phyloP scores from a whole-genome alignment of 768 basidiomycete genomes.

The Tulasnella sp. region DNA sequence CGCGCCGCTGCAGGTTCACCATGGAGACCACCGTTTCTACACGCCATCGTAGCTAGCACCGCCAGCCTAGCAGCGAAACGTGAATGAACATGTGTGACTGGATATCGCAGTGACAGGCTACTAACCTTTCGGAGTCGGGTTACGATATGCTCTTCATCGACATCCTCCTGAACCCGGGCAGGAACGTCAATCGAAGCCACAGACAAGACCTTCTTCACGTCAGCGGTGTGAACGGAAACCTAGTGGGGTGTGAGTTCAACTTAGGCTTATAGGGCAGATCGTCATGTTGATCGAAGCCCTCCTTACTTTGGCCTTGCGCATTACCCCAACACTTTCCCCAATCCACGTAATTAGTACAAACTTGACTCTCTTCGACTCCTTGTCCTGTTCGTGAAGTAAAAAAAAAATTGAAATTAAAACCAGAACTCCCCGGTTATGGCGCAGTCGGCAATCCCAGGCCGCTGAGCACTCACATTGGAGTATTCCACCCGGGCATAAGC shows the following conservation, averaged over 20 bases:
- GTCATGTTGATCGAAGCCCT: conserved; percentile 41
- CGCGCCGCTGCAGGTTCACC: neutral
- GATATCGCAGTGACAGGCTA: conserved; percentile 23
- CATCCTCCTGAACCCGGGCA: conserved; percentile 74
- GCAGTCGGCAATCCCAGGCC: too few relatives aligned
- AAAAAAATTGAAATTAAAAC: too few relatives aligned
- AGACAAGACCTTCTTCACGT: conserved; percentile 77
- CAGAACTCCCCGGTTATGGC: too few relatives aligned
- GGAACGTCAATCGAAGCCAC: conserved; percentile 82
- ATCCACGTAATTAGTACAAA: conserved; percentile 29
- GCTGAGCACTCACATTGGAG: conserved; percentile 23
- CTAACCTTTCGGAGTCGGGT: conserved; percentile 73
- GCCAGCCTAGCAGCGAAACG: conserved; percentile 55
- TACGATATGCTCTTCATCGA: conserved; percentile 85
- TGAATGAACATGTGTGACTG: conserved; percentile 7
- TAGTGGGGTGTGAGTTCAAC: conserved; percentile 34
- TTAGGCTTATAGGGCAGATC: conserved; percentile 38
- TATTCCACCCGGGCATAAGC: conserved; percentile 39
- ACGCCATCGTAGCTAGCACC: conserved; percentile 85
- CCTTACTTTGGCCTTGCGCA: conserved; percentile 41
- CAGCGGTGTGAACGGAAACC: conserved; percentile 88
- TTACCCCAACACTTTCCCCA: conserved; percentile 35
- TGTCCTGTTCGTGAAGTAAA: conserved; percentile 29
- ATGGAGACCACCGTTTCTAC: neutral
- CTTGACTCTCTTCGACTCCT: conserved; percentile 37